phyloP scores from a whole-genome alignment of 768 basidiomycete genomes.

The Leccinum arenicola region DNA sequence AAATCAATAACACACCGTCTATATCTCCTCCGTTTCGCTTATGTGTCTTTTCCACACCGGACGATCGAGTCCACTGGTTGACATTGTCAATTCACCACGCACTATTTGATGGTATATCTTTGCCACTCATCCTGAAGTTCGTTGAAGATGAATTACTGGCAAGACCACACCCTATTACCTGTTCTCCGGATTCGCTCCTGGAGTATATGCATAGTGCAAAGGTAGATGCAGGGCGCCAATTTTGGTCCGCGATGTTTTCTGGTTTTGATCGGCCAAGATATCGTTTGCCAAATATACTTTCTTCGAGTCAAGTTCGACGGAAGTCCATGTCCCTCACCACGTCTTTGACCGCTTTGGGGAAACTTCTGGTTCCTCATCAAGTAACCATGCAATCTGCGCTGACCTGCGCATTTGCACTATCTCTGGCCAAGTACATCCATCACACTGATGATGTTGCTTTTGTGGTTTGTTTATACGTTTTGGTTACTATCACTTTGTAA shows the following conservation, averaged over 20 bases:
- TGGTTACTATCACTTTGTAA: background rate
- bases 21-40: conserved; percentile 18
- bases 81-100: conserved; percentile 35
- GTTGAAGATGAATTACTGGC: conserved; percentile 23
- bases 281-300: conserved; percentile 2
- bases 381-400: conserved; percentile 34
- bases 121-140: conserved; percentile 28
- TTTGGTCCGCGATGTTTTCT: conserved; percentile 25
- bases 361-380: conserved; percentile 19
- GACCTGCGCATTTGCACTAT: conserved; percentile 27
- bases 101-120: conserved; percentile 32
- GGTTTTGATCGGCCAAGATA: conserved; percentile 20
- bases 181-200: conserved; percentile 18
- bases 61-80: conserved; percentile 5
- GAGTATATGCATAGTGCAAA: conserved; percentile 21
- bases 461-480: conserved; percentile 24
- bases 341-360: conserved; percentile 19
- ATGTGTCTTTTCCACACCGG: conserved; percentile 7
- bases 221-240: conserved; percentile 12
- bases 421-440: conserved; percentile 25
- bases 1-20: conserved; percentile 24
- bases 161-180: conserved; percentile 7
- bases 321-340: conserved; percentile 11
- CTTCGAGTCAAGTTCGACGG: conserved; percentile 9
- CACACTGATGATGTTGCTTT: conserved; percentile 29